phyloP scores from a whole-genome alignment of 768 basidiomycete genomes.

The Kwoniella sp. region DNA sequence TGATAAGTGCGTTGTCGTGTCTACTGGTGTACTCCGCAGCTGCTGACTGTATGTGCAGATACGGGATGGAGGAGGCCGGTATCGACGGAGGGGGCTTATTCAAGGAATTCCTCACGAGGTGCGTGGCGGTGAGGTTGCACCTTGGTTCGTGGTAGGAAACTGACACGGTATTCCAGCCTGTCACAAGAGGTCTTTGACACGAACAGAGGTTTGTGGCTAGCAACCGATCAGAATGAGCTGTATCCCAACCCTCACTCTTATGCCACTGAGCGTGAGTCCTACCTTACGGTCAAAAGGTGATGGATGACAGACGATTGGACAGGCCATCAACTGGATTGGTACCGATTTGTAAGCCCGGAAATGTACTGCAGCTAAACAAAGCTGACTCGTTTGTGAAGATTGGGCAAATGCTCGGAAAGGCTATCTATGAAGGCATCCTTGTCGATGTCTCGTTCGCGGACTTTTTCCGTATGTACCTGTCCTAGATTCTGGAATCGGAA shows the following conservation, averaged over 20 bases:
- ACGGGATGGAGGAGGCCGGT: conserved; percentile 58
- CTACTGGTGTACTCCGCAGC: not conserved
- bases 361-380: not conserved
- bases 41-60: conserved; percentile 28
- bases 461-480: conserved; percentile 68
- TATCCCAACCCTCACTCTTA: conserved; percentile 93
- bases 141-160: not conserved
- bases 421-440: conserved; percentile 91
- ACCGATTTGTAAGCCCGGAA: conserved; percentile 57
- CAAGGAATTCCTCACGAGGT: conserved; percentile 88
- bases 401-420: conserved; percentile 90
- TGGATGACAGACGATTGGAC: not conserved
- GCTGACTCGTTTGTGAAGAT: conserved; percentile 51
- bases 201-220: conserved; percentile 88
- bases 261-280: conserved; percentile 70
- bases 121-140: conserved; percentile 15
- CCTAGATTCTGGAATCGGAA: too few species aligned
- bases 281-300: not conserved
- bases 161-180: conserved; percentile 54
- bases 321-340: conserved; percentile 88
- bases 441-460: conserved; percentile 91
- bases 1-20: conserved; percentile 65
- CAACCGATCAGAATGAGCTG: conserved; percentile 82
- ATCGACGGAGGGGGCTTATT: conserved; percentile 97
- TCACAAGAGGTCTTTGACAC: conserved; percentile 93